Base-by-base conservation (phyloP, 2,329 filamentous ascomycete species). In the Aspergillus vadensis region DNA sequence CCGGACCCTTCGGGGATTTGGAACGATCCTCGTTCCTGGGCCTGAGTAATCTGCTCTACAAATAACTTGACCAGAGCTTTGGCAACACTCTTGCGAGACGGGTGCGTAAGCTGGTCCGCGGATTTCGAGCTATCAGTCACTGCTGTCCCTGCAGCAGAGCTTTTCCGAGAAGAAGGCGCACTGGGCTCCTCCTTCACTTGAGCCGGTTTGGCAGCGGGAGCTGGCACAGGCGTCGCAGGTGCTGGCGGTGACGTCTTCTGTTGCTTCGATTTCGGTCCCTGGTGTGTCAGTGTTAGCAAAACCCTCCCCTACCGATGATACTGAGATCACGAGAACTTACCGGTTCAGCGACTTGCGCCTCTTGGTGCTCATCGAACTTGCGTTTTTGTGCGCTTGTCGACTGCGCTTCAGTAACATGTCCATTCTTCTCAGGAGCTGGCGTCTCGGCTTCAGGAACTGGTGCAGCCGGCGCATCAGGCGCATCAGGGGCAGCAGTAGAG, bases 11-110 rank as follows among this genome's bases (percentile, higher is more conserved):
- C 83, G 1, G 87, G 83, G 17, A 92, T 78, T 25, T 80, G 79
- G 67, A 88, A 88, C 9, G 85, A 80, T 15, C 86, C 85, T 58
- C 85, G 82, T 74, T 91, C 91, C 64, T 88, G 84, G 36, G 90
- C 86, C 38, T 81, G 76, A n/a, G 83, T 81, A 59, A 96, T 83
- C 59, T 89, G 83, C 57, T 87, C 83, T 44, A 81, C 77, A 44
- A 97, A 85, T 15, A 87, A 85, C 66, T 90, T 92, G 66, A 86
- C 82, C 30, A 98, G 77, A 21, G 87, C 86, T 66, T 86, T 87
- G 8, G 91, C 92, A 15, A 87, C 84, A 32, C 85, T 86, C 69
- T 87, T 88, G 64, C 93, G 88, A 38, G 81, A 72, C 12, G 86
- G 82, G 19, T 87, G 85, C 1, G 92, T 82, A 36, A 88, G 78